These are phyloP conservation scores for Suhomyces sp. DNA, from an alignment of 805 yeast genomes.

Conservation along the genomic window DNA sequence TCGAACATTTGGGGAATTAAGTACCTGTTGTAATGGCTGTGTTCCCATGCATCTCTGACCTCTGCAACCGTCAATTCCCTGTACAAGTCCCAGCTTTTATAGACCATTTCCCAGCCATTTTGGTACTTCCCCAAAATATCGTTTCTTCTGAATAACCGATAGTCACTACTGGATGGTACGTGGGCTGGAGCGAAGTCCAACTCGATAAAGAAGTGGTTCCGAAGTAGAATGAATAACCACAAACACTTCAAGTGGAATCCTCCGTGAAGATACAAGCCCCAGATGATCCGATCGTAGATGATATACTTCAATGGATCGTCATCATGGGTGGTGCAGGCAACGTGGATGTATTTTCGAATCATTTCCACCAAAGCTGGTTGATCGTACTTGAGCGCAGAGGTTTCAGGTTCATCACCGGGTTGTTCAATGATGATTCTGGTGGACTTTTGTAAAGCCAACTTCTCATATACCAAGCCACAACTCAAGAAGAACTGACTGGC, in stretches of 20 bases:
- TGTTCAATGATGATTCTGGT: slow-evolving; percentile 8
- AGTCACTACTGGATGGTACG: slow-evolving; percentile 29
- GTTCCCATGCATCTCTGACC: slow-evolving; percentile 16
- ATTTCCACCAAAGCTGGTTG: slow-evolving; percentile 25
- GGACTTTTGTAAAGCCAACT: slow-evolving; percentile 13
- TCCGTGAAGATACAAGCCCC: slow-evolving; percentile 46
- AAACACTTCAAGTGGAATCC: slow-evolving; percentile 42
- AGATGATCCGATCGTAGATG: slow-evolving; percentile 39
- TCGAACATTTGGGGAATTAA: slow-evolving; percentile 24
- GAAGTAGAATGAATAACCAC: slow-evolving; percentile 42
- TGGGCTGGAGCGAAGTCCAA: slow-evolving; percentile 22
- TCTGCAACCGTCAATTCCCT: slow-evolving; percentile 8
- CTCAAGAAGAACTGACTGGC: slow-evolving; percentile 13
- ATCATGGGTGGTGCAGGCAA: slow-evolving; percentile 24
- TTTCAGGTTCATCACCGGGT: too few species aligned
- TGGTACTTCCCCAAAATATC: slow-evolving; percentile 12
- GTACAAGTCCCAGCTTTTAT: slow-evolving; percentile 12
- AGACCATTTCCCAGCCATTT: slow-evolving; percentile 19
- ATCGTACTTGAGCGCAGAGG: slow-evolving; percentile 12
- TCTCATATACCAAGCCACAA: slow-evolving; percentile 24
- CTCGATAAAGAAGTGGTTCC: slow-evolving; percentile 24
- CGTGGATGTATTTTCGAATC: slow-evolving; percentile 39
- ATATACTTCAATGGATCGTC: slow-evolving; percentile 39
- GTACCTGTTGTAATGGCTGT: slow-evolving; percentile 10
- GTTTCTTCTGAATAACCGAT: slow-evolving; percentile 12